Conservation (phyloP, 257 asterid genomes). For the Nicotiana undulata region DNA sequence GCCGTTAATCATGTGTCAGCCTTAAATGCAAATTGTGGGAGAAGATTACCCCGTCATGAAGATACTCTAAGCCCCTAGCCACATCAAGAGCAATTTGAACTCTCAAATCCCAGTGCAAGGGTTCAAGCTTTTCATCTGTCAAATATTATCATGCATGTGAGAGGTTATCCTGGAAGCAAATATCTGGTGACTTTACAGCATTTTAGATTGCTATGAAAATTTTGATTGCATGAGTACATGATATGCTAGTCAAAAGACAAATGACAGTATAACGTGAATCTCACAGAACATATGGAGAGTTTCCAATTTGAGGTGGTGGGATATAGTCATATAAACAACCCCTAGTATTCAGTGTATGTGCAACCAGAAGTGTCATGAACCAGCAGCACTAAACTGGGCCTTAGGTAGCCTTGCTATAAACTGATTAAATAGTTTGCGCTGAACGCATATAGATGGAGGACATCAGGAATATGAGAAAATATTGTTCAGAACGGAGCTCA, state of each 20-base stretch:
- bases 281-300: neutral
- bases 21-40: neutral
- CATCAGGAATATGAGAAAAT: neutral
- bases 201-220: neutral
- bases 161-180: neutral
- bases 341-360: neutral
- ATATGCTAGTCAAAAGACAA: neutral
- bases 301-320: neutral
- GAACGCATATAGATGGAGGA: neutral
- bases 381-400: neutral
- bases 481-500: neutral
- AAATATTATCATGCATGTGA: neutral
- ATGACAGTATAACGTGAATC: neutral
- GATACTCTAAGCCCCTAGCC: slow-evolving; percentile 97
- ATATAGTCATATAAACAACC: neutral
- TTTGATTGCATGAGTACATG: neutral
- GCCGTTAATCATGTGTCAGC: neutral
- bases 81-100: slow-evolving; percentile 92
- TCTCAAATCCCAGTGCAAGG: slow-evolving; percentile 65
- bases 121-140: slow-evolving; percentile 54
- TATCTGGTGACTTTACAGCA: neutral
- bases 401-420: neutral
- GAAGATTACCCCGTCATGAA: slow-evolving; percentile 84
- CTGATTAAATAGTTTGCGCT: neutral
- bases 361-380: neutral